These are phyloP conservation scores for Syzygium aqueum DNA, from an alignment of 345 rosid genomes.

Conservation along the genomic window DNA sequence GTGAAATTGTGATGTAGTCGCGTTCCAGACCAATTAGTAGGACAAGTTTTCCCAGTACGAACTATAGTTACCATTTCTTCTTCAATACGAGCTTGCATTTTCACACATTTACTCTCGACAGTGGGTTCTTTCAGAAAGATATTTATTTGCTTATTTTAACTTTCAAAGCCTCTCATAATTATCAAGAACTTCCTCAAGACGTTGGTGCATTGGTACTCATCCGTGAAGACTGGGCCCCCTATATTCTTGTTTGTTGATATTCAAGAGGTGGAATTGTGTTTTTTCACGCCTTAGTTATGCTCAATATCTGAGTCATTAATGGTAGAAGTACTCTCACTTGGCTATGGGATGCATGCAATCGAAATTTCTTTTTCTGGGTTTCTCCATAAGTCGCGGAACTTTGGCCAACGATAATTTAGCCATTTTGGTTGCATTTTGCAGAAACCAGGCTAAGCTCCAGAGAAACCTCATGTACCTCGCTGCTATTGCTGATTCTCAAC, in stretches of 20 bases:
- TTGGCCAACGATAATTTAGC: not conserved
- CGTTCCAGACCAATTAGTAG: not conserved
- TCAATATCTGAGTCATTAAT: not conserved
- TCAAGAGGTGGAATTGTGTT: not conserved
- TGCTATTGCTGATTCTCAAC: slow-evolving; percentile 99
- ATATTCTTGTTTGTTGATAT: not conserved
- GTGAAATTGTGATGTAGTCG: not conserved
- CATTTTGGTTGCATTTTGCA: slow-evolving; percentile 14
- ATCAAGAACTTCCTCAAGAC: not conserved
- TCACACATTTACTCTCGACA: not conserved
- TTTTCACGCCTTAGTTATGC: not conserved
- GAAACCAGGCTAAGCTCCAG: slow-evolving; percentile 97
- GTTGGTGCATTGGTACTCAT: not conserved
- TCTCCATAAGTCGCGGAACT: not conserved
- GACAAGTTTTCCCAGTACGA: not conserved
- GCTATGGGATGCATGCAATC: not conserved
- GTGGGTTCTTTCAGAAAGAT: not conserved
- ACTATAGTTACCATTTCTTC: not conserved
- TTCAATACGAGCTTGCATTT: not conserved
- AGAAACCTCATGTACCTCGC: slow-evolving; percentile 97
- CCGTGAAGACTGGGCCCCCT: not conserved
- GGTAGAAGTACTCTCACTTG: not conserved
- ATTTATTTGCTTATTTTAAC: not conserved
- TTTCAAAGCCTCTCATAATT: not conserved
- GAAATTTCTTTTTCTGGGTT: not conserved